A percentile compares a stretch with the other conserved stretches of the same genome.
Conservation (phyloP, 108 stramenopile genomes). For the Parietichytrium sp. region DNA sequence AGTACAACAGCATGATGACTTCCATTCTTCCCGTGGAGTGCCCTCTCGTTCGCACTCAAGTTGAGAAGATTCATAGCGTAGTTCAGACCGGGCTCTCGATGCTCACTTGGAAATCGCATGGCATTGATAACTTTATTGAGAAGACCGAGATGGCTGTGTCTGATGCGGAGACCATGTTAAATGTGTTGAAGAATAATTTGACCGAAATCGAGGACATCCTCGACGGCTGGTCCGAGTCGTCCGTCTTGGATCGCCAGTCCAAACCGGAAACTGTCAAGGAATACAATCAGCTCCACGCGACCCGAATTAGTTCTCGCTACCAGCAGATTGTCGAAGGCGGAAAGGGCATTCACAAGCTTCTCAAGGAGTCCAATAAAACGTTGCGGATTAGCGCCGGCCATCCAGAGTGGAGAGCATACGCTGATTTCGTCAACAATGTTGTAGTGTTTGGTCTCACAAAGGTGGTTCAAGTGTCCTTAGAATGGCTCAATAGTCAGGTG, state of each 20-base stretch:
- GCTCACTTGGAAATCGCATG: conserved; percentile 76
- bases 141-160: conserved; percentile 71
- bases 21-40: conserved; percentile 79
- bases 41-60: conserved; percentile 72
- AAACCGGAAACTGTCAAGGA: conserved; percentile 78
- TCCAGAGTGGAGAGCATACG: conserved; percentile 75
- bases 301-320: conserved; percentile 57
- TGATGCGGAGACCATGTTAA: conserved; percentile 66
- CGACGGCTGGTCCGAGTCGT: conserved; percentile 60
- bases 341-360: conserved; percentile 67
- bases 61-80: conserved; percentile 70
- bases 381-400: conserved; percentile 69
- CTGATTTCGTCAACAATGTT: conserved; percentile 76
- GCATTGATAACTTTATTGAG: conserved; percentile 66
- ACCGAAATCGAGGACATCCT: conserved; percentile 61
- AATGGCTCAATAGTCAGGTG: conserved; percentile 71
- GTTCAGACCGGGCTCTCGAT: conserved; percentile 66
- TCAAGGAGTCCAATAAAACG: conserved; percentile 75
- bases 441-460: conserved; percentile 73
- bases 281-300: conserved; percentile 71
- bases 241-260: conserved; percentile 73
- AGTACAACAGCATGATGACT: conserved; percentile 75
- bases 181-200: conserved; percentile 76
- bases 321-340: conserved; percentile 73
- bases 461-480: conserved; percentile 66